These are phyloP conservation scores for Tetrapisispora phaffii DNA, from an alignment of 805 yeast genomes.

Conservation along the genomic window DNA sequence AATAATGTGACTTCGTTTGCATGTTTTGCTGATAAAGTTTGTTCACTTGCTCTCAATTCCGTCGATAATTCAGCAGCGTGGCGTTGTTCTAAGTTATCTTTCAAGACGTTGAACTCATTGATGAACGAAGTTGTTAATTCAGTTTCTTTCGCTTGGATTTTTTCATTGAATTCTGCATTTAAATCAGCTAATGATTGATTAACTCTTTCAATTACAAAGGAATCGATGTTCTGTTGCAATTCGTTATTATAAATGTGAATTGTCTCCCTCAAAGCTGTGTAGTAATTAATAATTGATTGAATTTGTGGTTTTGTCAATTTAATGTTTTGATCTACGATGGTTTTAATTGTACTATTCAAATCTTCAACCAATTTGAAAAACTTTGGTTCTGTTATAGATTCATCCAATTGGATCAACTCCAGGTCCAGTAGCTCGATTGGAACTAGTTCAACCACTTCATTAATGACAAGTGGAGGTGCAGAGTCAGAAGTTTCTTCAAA, in stretches of 20 bases:
- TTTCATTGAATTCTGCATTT: conserved; percentile 16
- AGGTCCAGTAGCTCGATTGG: background rate
- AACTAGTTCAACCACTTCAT: background rate
- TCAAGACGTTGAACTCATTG: conserved; percentile 52
- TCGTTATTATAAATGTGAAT: conserved; percentile 11
- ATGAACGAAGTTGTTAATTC: conserved; percentile 50
- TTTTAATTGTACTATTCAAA: conserved; percentile 29
- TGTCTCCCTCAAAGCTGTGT: conserved; percentile 9
- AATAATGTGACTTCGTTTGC: conserved; percentile 61
- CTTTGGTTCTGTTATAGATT: conserved; percentile 5
- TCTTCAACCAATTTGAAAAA: conserved; percentile 15
- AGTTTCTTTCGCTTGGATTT: conserved; percentile 36
- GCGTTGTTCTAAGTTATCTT: conserved; percentile 47
- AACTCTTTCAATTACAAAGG: conserved; percentile 10
- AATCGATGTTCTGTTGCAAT: conserved; percentile 10
- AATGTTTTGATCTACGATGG: conserved; percentile 31
- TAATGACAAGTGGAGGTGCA: background rate
- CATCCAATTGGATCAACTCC: conserved; percentile 1
- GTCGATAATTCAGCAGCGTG: conserved; percentile 46
- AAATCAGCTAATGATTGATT: conserved; percentile 13
- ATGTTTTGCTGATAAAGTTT: conserved; percentile 58
- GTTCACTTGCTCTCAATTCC: conserved; percentile 61
- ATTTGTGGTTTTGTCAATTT: conserved; percentile 17
- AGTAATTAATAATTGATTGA: conserved; percentile 8
- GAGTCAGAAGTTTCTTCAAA: background rate